A percentile compares a stretch with the other conserved stretches of the same genome.
These are phyloP conservation scores for Penicillium italicum DNA, from an alignment of 2,329 filamentous ascomycete species.

Conservation along the genomic window DNA sequence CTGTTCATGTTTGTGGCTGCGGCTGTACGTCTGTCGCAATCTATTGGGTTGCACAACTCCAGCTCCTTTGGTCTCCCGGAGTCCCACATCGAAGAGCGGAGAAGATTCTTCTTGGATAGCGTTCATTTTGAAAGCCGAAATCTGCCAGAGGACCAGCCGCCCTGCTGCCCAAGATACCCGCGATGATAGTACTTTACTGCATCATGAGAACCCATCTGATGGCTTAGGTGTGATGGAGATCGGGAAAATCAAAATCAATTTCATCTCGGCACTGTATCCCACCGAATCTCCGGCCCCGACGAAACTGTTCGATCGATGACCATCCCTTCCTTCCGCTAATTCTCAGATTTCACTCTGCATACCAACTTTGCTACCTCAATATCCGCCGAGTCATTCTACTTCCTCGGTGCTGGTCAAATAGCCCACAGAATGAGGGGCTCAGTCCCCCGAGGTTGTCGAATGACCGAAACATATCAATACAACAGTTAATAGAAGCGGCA, in stretches of 20 bases:
- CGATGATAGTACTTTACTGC: slow-evolving; percentile 17
- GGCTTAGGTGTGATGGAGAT: slow-evolving; percentile 9
- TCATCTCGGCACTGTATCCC: slow-evolving; percentile 13
- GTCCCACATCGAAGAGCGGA: slow-evolving; percentile 15
- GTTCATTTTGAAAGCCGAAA: slow-evolving; percentile 25
- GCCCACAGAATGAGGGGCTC: background rate
- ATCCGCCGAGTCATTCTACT: slow-evolving; percentile 13
- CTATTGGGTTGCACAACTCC: slow-evolving; percentile 21
- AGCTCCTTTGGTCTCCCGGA: slow-evolving; percentile 9
- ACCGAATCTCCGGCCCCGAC: slow-evolving; percentile 1
- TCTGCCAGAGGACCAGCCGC: slow-evolving; percentile 19
- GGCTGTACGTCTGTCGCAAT: slow-evolving; percentile 23
- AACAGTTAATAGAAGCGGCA: slow-evolving; percentile 1
- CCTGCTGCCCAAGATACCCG: slow-evolving; percentile 17
- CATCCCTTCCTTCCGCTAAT: slow-evolving; percentile 10
- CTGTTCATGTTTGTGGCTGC: slow-evolving; percentile 22
- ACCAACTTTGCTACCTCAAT: slow-evolving; percentile 17
- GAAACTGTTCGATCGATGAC: background rate
- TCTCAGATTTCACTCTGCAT: slow-evolving; percentile 17
- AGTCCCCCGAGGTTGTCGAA: background rate
- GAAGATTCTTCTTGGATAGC: slow-evolving; percentile 23
- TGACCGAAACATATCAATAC: background rate
- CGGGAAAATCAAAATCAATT: slow-evolving; percentile 8
- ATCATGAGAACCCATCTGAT: slow-evolving; percentile 8
- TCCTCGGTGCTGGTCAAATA: background rate